phyloP scores from a whole-genome alignment of 2,329 filamentous ascomycete species.

The Coniochaeta hoffmannii region DNA sequence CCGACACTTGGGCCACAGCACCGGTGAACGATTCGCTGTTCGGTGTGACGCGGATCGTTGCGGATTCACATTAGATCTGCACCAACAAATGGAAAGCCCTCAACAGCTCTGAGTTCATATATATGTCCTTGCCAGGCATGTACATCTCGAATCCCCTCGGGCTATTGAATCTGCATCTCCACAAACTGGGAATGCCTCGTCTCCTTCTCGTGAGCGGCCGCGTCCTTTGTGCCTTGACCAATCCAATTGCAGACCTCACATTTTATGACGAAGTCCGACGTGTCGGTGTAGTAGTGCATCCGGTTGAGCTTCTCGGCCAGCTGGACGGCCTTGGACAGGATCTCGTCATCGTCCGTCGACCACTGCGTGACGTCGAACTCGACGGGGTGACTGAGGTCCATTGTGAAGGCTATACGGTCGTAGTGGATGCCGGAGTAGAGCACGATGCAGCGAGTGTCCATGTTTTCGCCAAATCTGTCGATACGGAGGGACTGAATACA shows the following conservation, averaged over 20 bases:
- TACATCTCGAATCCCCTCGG: background rate
- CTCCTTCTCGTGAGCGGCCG: conserved; percentile 48
- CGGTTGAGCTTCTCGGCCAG: conserved; percentile 59
- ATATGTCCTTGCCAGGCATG: background rate
- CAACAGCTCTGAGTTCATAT: background rate
- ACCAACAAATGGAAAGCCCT: background rate
- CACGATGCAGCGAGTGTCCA: conserved; percentile 63
- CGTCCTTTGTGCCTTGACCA: conserved; percentile 57
- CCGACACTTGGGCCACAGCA: too few species aligned
- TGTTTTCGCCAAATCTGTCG: conserved; percentile 73
- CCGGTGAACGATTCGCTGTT: too few species aligned
- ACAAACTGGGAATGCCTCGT: conserved; percentile 48
- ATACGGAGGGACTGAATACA: conserved; percentile 31
- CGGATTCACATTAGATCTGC: too few species aligned
- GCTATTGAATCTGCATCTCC: conserved; percentile 21
- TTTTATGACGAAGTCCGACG: conserved; percentile 66
- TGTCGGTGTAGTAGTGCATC: conserved; percentile 84
- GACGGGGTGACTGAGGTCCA: conserved; percentile 50
- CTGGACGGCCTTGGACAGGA: conserved; percentile 61
- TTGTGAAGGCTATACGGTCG: conserved; percentile 74
- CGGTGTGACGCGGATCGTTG: too few species aligned
- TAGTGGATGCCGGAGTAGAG: conserved; percentile 94
- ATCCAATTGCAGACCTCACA: conserved; percentile 69
- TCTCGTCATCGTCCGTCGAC: conserved; percentile 48
- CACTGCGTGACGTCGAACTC: conserved; percentile 66